These are phyloP conservation scores for Cryptosporidium ryanae DNA, from an alignment of 169 alveolate genomes.

Conservation along the genomic window DNA sequence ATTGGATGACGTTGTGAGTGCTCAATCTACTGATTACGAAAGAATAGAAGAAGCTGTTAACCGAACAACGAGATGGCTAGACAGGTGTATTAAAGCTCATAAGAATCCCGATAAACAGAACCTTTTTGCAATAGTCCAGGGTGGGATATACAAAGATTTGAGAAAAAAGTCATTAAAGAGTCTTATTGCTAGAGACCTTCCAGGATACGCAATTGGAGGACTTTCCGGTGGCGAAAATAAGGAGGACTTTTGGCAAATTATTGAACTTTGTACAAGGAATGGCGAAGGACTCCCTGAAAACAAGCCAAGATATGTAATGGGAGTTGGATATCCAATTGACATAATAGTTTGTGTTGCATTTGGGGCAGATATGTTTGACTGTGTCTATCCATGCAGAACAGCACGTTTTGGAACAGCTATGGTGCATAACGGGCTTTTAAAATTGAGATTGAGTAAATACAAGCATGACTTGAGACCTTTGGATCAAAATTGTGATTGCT, in stretches of 20 bases:
- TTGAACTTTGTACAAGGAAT: slow-evolving; percentile 86
- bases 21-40: slow-evolving; percentile 79
- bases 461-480: slow-evolving; percentile 88
- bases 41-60: slow-evolving; percentile 84
- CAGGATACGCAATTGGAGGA: slow-evolving; percentile 99
- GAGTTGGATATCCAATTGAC: slow-evolving; percentile 98
- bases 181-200: slow-evolving; percentile 87
- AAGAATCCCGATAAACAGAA: slow-evolving; percentile 90
- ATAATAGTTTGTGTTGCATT: slow-evolving; percentile 93
- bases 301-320: slow-evolving; percentile 97
- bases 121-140: slow-evolving; percentile 97
- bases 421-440: slow-evolving; percentile 84
- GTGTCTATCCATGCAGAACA: slow-evolving; percentile 98
- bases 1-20: slow-evolving; percentile 96
- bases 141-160: slow-evolving; percentile 92
- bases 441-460: slow-evolving; percentile 81
- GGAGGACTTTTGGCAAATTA: slow-evolving; percentile 93
- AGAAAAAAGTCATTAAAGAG: slow-evolving; percentile 88
- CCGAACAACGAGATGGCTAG: slow-evolving; percentile 94
- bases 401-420: slow-evolving; percentile 93
- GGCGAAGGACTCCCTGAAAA: slow-evolving; percentile 81
- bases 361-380: slow-evolving; percentile 99
- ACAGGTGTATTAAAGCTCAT: slow-evolving; percentile 96
- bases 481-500: slow-evolving; percentile 92
- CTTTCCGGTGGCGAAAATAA: slow-evolving; percentile 98